Evolutionary conservation across 78 protist genomes (phyloP), one percentile per base, ranked within the genome.

Genomic region (Pelomyxa schiedti): DNA sequence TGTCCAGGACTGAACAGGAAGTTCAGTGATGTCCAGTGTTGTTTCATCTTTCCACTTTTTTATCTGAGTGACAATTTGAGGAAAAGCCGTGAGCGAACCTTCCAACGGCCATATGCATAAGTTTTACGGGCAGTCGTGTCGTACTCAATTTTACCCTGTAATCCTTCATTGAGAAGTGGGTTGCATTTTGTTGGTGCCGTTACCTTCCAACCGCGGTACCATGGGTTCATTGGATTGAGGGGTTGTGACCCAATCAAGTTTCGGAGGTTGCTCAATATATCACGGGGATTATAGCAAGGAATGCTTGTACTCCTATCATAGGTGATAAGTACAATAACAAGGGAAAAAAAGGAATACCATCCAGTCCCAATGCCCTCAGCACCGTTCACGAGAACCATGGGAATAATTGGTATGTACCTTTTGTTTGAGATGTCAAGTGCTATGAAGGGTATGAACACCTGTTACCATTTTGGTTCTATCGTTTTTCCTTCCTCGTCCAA

Each of bases 351-450:
- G 64, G 40, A 53, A 39, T 67, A 1, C 81, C 88, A 90, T 8
- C 99, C 99, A 3, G 98, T 94, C n/a, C 97, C 98, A 52, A 96
- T 95, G 42, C 99, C 99, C 24, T 43, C 82, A 1, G 87, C 37
- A 7, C 99, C 99, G 76, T 98, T 98, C 66, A 96, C 91, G 2
- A 98, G 90, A 24, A 83, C 87, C 87, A 93, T 84, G n/a, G 99
- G 99, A 22, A 97, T 66, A 40, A 95, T 66, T 1, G 99, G 99
- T 7, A 87, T 22, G 87, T 96, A 98, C n/a, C n/a, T n/a, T n/a
- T n/a, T n/a, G n/a, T n/a, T n/a, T n/a, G n/a, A n/a, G n/a, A n/a
- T n/a, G n/a, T n/a, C n/a, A n/a, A n/a, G n/a, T n/a, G n/a, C n/a
- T n/a, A n/a, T n/a, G n/a, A n/a, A n/a, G n/a, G n/a, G n/a, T n/a